Percentiles rank a stretch among this genome's conserved stretches.
These are phyloP conservation scores for Mycena chlorophos DNA, from an alignment of 768 basidiomycete genomes.

Conservation along the genomic window DNA sequence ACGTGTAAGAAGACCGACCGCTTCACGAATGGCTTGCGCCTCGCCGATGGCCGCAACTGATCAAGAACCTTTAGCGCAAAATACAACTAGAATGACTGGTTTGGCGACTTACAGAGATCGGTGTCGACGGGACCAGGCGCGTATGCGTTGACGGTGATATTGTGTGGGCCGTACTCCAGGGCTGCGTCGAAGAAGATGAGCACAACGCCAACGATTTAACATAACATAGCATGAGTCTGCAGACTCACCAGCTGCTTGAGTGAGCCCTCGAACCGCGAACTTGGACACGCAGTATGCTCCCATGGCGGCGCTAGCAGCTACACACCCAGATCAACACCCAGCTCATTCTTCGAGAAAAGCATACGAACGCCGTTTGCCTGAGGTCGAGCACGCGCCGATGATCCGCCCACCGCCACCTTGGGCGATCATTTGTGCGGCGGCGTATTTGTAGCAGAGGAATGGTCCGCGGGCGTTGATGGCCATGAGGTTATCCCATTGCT, in stretches of 20 bases:
- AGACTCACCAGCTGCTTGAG: conserved; percentile 36
- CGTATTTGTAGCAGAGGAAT: conserved; percentile 39
- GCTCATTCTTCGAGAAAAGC: background rate
- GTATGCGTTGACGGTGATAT: conserved; percentile 32
- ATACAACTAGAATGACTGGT: background rate
- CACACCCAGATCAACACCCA: background rate
- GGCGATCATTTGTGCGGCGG: conserved; percentile 39
- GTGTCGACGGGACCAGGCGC: conserved; percentile 26
- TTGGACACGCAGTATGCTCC: conserved; percentile 40
- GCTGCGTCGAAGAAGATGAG: conserved; percentile 21
- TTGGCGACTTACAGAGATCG: conserved; percentile 9
- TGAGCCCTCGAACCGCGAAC: conserved; percentile 45
- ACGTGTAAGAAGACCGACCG: too few species aligned
- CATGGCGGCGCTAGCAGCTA: conserved; percentile 4
- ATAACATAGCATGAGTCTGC: background rate
- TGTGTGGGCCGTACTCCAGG: conserved; percentile 28
- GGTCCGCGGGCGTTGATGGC: conserved; percentile 33
- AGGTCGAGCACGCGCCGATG: conserved; percentile 40
- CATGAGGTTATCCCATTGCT: conserved; percentile 29
- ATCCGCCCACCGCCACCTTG: conserved; percentile 44
- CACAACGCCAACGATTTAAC: background rate
- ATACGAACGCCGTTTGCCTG: conserved; percentile 39
- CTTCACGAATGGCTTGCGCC: too few species aligned
- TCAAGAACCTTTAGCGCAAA: background rate
- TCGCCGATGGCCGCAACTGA: background rate